phyloP scores from a whole-genome alignment of 225 moss, liverwort and hornwort genomes.

The Asterella californica region DNA sequence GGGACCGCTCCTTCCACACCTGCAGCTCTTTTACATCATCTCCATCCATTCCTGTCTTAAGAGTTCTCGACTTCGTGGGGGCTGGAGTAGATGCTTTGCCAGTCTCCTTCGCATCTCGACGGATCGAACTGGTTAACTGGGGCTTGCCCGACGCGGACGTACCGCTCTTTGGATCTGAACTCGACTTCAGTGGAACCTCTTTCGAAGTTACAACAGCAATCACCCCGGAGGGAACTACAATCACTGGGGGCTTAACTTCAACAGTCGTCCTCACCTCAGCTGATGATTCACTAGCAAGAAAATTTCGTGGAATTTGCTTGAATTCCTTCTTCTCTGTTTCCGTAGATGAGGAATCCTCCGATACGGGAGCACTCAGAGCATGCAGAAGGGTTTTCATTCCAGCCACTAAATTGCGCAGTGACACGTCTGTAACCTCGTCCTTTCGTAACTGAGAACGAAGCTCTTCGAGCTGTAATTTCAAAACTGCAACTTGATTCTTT shows the following conservation, averaged over 20 bases:
- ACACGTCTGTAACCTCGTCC: conserved; percentile 36
- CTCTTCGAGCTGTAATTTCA: conserved; percentile 53
- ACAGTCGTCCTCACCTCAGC: neutral
- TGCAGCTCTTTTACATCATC: conserved; percentile 75
- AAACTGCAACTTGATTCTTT: conserved; percentile 49
- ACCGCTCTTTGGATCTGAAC: neutral
- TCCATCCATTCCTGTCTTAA: conserved; percentile 71
- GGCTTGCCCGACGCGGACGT: neutral
- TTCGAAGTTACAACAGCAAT: conserved; percentile 16
- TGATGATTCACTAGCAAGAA: conserved; percentile 2
- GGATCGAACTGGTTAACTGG: neutral
- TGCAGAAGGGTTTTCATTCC: conserved; percentile 70
- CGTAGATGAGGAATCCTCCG: conserved; percentile 12
- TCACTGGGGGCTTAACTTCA: neutral
- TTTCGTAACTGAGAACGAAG: conserved; percentile 33
- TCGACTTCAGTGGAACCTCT: neutral
- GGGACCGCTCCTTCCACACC: conserved; percentile 35
- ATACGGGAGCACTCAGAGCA: conserved; percentile 43
- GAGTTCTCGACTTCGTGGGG: conserved; percentile 17
- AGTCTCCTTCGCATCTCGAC: conserved; percentile 14
- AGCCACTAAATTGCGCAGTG: conserved; percentile 55
- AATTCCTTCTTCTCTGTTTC: neutral
- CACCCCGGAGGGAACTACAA: conserved; percentile 11
- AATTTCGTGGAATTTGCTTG: neutral
- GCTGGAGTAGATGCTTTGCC: neutral